Percentiles rank a stretch among this genome's conserved stretches.
These are phyloP conservation scores for Friedmanniomyces endolithicus DNA, from an alignment of 495 filamentous ascomycete species.

Conservation along the genomic window DNA sequence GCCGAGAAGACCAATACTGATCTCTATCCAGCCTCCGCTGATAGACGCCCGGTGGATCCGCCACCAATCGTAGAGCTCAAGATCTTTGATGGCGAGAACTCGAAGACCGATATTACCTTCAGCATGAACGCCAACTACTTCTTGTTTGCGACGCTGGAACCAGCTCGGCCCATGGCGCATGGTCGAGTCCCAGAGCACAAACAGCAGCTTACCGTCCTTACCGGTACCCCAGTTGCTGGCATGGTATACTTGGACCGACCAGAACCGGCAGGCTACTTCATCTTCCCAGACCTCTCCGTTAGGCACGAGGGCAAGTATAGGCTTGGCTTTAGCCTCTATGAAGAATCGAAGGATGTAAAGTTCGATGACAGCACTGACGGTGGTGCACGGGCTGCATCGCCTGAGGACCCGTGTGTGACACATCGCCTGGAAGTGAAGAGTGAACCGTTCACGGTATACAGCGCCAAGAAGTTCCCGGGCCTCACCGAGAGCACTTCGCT, in stretches of 20 bases:
- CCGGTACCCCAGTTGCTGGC: conserved; percentile 88
- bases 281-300: conserved; percentile 94
- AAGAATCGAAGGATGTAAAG: conserved; percentile 61
- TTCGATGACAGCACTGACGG: conserved; percentile 32
- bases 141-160: conserved; percentile 83
- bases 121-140: conserved; percentile 95
- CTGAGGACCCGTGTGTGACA: conserved; percentile 34
- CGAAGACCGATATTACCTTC: conserved; percentile 71
- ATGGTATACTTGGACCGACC: conserved; percentile 95
- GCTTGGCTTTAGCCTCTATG: conserved; percentile 82
- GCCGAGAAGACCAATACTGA: conserved; percentile 11
- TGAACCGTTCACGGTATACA: conserved; percentile 75
- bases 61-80: conserved; percentile 91
- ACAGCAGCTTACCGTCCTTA: conserved; percentile 69
- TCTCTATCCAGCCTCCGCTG: conserved; percentile 60
- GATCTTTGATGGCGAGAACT: conserved; percentile 66
- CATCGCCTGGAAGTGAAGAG: conserved; percentile 89
- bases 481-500: conserved; percentile 79
- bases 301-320: conserved; percentile 88
- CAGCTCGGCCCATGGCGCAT: conserved; percentile 74
- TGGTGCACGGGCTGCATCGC: conserved; percentile 19
- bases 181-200: conserved; percentile 55
- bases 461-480: conserved; percentile 97
- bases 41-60: conserved; percentile 91
- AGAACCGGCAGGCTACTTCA: conserved; percentile 83